Evolutionary conservation across 2,329 filamentous ascomycete genomes (phyloP), one percentile per base, ranked within the genome.

Genomic region (Ascochyta rabiei): DNA sequence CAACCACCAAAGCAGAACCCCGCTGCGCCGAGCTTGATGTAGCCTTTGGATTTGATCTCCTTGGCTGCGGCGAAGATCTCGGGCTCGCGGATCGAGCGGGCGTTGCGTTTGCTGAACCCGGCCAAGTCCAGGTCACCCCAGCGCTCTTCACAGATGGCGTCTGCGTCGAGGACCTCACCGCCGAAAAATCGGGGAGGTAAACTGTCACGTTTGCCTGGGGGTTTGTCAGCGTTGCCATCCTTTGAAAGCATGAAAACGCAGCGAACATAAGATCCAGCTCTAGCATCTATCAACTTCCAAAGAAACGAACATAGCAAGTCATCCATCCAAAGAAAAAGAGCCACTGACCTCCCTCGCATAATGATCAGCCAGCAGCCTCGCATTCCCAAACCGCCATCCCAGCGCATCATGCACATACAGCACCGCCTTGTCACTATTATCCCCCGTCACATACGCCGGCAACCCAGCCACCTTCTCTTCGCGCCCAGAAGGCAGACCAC

Each of bases 1-100:
- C 65, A 70, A 4, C 77, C 78, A 15, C 78, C 78, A 69, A 72
- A 80, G 65, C 78, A 80, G 62, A 79, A 79, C 0, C 78, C 78
- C 28, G 79, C 68, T 2, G 71, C 72, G 15, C 77, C 78, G 13
- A 79, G 66, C 38, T 74, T 76, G 41, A 23, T 13, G 38, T 58
- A 57, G 1, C 49, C 48, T 2, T 54, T 54, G 9, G 31, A 18
- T 1, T 63, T 64, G 2, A 77, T 54, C 0, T 61, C 59, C 21
- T 50, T 60, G 0, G 72, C 74, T 43, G 59, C 71, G 6, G 58
- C 61, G 21, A 75, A 57, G 5, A 77, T 70, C 49, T 74, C 66
- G 0, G 64, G 63, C 57, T 78, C 73, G 8, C 78, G 71, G 1
- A 69, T 54, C 0, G 67, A 62, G 1, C 73, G 71, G 1, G 53